Conservation (phyloP, 352 stramenopile genomes). For the Pythium myriotylum region DNA sequence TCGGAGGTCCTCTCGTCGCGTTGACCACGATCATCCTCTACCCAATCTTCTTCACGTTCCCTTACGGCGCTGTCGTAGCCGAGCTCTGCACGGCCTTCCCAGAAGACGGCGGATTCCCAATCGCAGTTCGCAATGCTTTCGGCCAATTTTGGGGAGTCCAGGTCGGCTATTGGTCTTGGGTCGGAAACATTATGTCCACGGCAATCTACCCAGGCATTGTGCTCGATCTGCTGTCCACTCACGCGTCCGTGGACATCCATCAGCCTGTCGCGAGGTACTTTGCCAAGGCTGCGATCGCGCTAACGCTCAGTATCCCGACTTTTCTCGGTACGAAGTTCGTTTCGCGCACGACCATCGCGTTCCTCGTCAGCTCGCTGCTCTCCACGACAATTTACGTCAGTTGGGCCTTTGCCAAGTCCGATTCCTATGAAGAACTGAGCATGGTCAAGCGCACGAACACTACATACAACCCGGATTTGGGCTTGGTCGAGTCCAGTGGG, state of each 20-base stretch:
- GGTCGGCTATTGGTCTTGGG: constrained; percentile 56
- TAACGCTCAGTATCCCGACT: constrained; percentile 21
- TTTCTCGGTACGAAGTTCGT: constrained; percentile 59
- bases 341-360: constrained; percentile 49
- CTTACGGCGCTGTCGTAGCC: constrained; percentile 86
- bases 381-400: constrained; percentile 67
- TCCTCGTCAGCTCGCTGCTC: constrained; percentile 71
- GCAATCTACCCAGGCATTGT: constrained; percentile 79
- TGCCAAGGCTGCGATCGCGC: constrained; percentile 22
- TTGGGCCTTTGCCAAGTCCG: constrained; percentile 11
- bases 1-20: constrained; percentile 43
- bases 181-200: constrained; percentile 83
- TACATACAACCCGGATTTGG: not conserved
- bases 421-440: constrained; percentile 11
- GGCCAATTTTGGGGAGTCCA: constrained; percentile 65
- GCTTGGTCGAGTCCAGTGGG: constrained; percentile 3
- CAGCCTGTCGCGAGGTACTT: constrained; percentile 8
- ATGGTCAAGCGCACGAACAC: constrained; percentile 7
- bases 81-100: constrained; percentile 84
- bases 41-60: constrained; percentile 82
- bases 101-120: constrained; percentile 66
- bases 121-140: constrained; percentile 85
- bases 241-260: not conserved
- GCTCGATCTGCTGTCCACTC: constrained; percentile 10
- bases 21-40: constrained; percentile 78